Conservation (phyloP, 805 yeast genomes). For the Wickerhamomyces canadensis region DNA sequence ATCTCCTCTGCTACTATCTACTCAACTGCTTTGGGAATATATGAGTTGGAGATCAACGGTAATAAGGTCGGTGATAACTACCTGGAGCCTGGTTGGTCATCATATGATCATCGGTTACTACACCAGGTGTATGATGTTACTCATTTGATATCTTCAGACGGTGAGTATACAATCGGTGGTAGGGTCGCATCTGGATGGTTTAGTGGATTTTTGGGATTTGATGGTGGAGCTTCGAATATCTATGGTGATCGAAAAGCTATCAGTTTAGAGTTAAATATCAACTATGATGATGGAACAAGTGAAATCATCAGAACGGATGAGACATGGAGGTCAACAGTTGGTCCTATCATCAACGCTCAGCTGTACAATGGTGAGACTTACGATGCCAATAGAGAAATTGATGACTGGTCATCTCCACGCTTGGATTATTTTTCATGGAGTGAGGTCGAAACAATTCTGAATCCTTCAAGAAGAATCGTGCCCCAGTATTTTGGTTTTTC, state of each 20-base stretch:
- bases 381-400: constrained; percentile 11
- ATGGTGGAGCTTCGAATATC: constrained; percentile 13
- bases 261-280: constrained; percentile 7
- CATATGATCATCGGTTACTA: constrained; percentile 13
- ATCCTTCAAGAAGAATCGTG: constrained; percentile 7
- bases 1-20: constrained; percentile 9
- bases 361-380: constrained; percentile 13
- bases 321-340: constrained; percentile 8
- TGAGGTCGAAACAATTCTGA: constrained; percentile 6
- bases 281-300: constrained; percentile 9
- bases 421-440: constrained; percentile 3
- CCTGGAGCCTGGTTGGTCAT: constrained; percentile 15
- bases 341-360: constrained; percentile 13
- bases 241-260: constrained; percentile 11
- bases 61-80: constrained; percentile 5
- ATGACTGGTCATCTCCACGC: constrained; percentile 6
- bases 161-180: constrained; percentile 10
- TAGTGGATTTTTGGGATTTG: constrained; percentile 13
- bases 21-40: constrained; percentile 13
- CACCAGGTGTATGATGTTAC: constrained; percentile 15
- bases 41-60: constrained; percentile 14
- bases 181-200: constrained; percentile 17
- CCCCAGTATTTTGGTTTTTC: constrained; percentile 13
- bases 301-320: constrained; percentile 8
- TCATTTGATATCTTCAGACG: background rate